A percentile compares a stretch with the other conserved stretches of the same genome.
Conservation (phyloP, 768 basidiomycete species). For the Phylloporus sp. region DNA sequence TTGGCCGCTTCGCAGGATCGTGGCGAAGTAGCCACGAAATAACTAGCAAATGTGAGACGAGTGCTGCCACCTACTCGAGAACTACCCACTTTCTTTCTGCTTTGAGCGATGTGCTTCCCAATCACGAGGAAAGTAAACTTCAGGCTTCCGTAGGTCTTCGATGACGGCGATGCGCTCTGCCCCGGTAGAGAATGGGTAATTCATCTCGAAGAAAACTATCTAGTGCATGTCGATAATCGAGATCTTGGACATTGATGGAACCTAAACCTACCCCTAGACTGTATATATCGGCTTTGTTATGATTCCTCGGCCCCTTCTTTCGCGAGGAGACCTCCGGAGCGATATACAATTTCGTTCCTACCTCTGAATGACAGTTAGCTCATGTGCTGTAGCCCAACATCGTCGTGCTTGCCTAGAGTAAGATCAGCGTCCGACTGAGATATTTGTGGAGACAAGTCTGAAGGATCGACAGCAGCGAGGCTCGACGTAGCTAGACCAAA, state of each 20-base stretch:
- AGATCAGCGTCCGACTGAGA: constrained; percentile 56
- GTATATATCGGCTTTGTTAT: constrained; percentile 91
- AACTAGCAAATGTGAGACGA: constrained; percentile 39
- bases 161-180: constrained; percentile 83
- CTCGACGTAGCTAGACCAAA: constrained; percentile 88
- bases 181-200: constrained; percentile 73
- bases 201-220: constrained; percentile 99
- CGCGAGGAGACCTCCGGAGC: constrained; percentile 82
- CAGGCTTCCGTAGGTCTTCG: constrained; percentile 67
- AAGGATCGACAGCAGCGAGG: constrained; percentile 72
- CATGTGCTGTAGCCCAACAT: not conserved
- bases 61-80: not conserved
- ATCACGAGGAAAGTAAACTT: constrained; percentile 67
- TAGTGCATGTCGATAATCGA: constrained; percentile 26
- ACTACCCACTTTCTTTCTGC: constrained; percentile 62
- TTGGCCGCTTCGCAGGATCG: constrained; percentile 71
- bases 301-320: constrained; percentile 62
- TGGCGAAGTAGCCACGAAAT: constrained; percentile 80
- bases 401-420: constrained; percentile 54
- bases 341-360: constrained; percentile 88
- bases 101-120: constrained; percentile 62
- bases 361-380: constrained; percentile 45
- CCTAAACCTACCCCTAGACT: constrained; percentile 70
- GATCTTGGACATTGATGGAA: not conserved
- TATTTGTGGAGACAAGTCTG: constrained; percentile 50